Base-by-base conservation (phyloP, 768 basidiomycete species). In the Auriscalpium microsporum region DNA sequence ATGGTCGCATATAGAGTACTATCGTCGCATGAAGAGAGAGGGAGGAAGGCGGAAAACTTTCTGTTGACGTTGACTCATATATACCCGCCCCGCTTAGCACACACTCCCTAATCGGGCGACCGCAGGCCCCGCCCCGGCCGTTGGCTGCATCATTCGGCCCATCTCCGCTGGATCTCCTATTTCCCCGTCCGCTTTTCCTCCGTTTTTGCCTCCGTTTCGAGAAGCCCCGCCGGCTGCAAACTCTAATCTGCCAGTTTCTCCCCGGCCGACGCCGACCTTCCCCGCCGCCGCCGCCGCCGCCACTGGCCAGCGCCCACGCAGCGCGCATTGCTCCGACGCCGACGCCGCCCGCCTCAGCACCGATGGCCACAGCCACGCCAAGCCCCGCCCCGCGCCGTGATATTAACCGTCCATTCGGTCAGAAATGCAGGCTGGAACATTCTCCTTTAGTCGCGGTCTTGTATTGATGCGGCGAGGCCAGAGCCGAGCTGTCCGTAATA, bases 1-100 rank as follows among this genome's bases (percentile, higher is more conserved):
- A 90, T 90, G 49, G 58, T 60, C 52, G 62, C 60, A 57, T 60
- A 58, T 42, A 63, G 52, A 28, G 40, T 21, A 28, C 46, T 40
- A 52, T 35, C n/a, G 38, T 33, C 53, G 46, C 46, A 48, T 54
- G 53, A 54, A 38, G 36, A 38, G 33, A 48, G 34, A 54, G 46
- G 53, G 45, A 60, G 58, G 53, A 48, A 49, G 48, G 16, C 50
- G 48, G 53, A 56, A 60, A n/a, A 34, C 54, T 58, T 59, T 55
- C 42, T 54, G 55, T 55, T 56, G 45, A 53, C 50, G 50, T 49
- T 53, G 54, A 54, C 46, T 36, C 45, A 55, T 52, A 50, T 50
- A 61, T 56, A 54, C 40, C 17, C 40, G 37, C 46, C 4, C 50
- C 52, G 52, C 52, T 52, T 52, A 52, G 34, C 37, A 21, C 16